phyloP scores from a whole-genome alignment of 176 grass and related monocot genomes.

The Stipa capillata region DNA sequence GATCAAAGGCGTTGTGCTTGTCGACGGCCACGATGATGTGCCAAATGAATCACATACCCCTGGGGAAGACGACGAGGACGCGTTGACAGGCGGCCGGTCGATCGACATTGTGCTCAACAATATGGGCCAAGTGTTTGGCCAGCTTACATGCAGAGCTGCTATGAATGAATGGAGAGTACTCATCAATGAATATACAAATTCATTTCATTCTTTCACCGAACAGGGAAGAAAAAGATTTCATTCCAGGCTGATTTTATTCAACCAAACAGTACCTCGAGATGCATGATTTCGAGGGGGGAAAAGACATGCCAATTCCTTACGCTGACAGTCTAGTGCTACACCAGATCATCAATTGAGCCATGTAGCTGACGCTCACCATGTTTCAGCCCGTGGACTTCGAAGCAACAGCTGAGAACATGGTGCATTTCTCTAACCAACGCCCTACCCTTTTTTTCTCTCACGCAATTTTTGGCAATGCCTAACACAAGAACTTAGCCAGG shows the following conservation, averaged over 20 bases:
- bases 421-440: background rate
- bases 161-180: background rate
- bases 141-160: background rate
- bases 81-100: background rate
- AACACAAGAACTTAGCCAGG: constrained; percentile 14
- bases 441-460: background rate
- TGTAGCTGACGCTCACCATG: background rate
- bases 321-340: background rate
- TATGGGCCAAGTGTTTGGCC: background rate
- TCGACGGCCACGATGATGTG: constrained; percentile 51
- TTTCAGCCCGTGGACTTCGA: background rate
- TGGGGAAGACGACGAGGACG: constrained; percentile 45
- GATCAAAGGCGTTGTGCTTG: constrained; percentile 65
- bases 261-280: background rate
- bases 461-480: background rate
- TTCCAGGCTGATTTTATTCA: background rate
- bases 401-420: background rate
- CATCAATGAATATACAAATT: no score
- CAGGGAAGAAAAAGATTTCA: background rate
- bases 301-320: background rate
- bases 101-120: background rate
- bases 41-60: constrained; percentile 60
- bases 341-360: background rate
- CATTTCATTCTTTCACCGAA: background rate
- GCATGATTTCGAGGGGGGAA: background rate